phyloP scores from a whole-genome alignment of 1,139 yeast genomes.

The Scheffersomyces quercinus region DNA sequence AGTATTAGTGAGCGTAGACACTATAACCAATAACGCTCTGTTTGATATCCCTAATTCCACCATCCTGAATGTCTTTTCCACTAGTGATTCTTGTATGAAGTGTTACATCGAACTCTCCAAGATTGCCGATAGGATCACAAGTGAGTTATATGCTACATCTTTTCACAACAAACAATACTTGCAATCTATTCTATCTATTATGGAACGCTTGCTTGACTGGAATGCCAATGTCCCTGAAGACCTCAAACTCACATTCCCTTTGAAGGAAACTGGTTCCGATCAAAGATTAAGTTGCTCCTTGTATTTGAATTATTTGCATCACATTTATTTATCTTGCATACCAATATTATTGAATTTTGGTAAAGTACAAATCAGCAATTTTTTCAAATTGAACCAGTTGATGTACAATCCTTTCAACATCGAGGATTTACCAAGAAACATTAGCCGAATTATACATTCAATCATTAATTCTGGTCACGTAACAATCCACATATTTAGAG shows the following conservation, averaged over 20 bases:
- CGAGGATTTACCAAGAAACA: slow-evolving; percentile 20
- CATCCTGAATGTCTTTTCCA: slow-evolving; percentile 6
- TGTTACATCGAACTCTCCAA: slow-evolving; percentile 26
- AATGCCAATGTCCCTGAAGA: slow-evolving; percentile 19
- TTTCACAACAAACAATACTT: slow-evolving; percentile 19
- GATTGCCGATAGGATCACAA: slow-evolving; percentile 24
- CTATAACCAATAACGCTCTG: slow-evolving; percentile 12
- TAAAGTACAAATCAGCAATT: slow-evolving; percentile 15
- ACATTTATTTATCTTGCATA: slow-evolving; percentile 27
- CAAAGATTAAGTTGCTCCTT: slow-evolving; percentile 25
- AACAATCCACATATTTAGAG: slow-evolving; percentile 26
- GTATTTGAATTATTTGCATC: slow-evolving; percentile 32
- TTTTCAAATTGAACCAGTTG: slow-evolving; percentile 6
- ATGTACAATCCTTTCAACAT: slow-evolving; percentile 7
- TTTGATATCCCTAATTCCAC: background rate
- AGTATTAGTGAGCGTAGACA: slow-evolving; percentile 18
- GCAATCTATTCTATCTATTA: slow-evolving; percentile 17
- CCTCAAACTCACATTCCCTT: slow-evolving; percentile 15
- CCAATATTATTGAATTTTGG: slow-evolving; percentile 28
- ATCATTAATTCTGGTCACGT: slow-evolving; percentile 24
- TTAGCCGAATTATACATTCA: slow-evolving; percentile 19
- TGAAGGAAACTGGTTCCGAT: slow-evolving; percentile 8
- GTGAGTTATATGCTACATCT: slow-evolving; percentile 19
- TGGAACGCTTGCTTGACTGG: slow-evolving; percentile 24
- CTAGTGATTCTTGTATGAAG: slow-evolving; percentile 16